Percentiles rank a stretch among this genome's conserved stretches.
phyloP scores from a whole-genome alignment of 352 stramenopile species.

The Aphanomyces astaci region DNA sequence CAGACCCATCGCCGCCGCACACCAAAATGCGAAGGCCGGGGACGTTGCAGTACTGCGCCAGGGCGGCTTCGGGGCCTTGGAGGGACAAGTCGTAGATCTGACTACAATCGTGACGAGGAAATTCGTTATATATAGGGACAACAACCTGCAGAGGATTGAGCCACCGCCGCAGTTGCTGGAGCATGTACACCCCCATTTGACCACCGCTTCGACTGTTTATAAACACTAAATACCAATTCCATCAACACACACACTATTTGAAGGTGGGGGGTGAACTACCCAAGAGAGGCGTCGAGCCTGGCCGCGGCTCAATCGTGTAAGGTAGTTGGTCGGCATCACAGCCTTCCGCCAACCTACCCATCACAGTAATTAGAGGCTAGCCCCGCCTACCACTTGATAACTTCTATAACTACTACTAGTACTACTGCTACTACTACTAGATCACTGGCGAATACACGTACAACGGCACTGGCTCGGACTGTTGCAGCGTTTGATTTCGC shows the following conservation, averaged over 20 bases:
- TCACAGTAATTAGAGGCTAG: no score
- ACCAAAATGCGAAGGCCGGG: slow-evolving; percentile 87
- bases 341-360: no score
- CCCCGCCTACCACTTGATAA: no score
- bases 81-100: slow-evolving; percentile 89
- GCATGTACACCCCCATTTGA: slow-evolving; percentile 89
- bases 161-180: slow-evolving; percentile 86
- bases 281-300: slow-evolving; percentile 47
- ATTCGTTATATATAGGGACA: not conserved
- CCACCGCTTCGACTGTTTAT: slow-evolving; percentile 93
- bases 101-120: not conserved
- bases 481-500: slow-evolving; percentile 2
- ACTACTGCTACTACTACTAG: no score
- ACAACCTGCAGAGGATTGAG: slow-evolving; percentile 90
- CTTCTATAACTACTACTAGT: no score
- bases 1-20: slow-evolving; percentile 92
- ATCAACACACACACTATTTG: not conserved
- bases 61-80: slow-evolving; percentile 84
- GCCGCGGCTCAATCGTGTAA: slow-evolving; percentile 48
- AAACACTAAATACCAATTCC: slow-evolving; percentile 89
- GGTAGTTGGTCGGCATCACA: no score
- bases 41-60: slow-evolving; percentile 87
- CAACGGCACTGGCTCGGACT: not conserved
- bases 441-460: no score
- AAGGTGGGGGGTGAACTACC: not conserved